Percentiles rank a stretch among this genome's conserved stretches.
Conservation (phyloP, 2,329 filamentous ascomycete genomes). For the Mycosphaerelloides madeirae region DNA sequence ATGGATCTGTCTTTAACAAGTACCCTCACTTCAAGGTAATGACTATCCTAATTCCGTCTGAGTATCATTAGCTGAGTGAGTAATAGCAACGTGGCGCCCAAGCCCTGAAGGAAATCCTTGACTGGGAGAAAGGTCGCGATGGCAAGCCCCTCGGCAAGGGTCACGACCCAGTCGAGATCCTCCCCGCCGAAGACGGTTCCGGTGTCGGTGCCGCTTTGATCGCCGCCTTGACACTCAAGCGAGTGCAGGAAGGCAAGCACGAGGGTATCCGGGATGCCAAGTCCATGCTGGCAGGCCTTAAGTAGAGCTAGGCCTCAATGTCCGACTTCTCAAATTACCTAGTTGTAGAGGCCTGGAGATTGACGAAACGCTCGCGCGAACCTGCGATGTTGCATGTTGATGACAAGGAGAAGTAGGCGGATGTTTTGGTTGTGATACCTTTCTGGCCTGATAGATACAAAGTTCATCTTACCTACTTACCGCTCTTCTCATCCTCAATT, state of each 20-base stretch:
- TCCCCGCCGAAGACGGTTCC: slow-evolving; percentile 89
- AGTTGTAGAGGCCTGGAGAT: too few species aligned
- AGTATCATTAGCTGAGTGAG: not conserved
- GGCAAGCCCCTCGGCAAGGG: slow-evolving; percentile 56
- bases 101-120: slow-evolving; percentile 89
- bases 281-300: slow-evolving; percentile 35
- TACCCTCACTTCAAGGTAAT: slow-evolving; percentile 88
- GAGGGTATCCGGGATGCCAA: slow-evolving; percentile 53
- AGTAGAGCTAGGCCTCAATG: slow-evolving; percentile 9
- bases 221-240: slow-evolving; percentile 65
- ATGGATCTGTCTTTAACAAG: slow-evolving; percentile 98
- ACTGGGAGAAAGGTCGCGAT: slow-evolving; percentile 77
- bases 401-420: too few species aligned
- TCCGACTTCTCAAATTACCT: too few species aligned
- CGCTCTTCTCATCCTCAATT: too few species aligned
- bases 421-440: too few species aligned
- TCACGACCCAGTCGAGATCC: slow-evolving; percentile 71
- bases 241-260: slow-evolving; percentile 54
- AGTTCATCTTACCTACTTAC: too few species aligned
- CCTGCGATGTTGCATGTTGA: too few species aligned
- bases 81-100: slow-evolving; percentile 66
- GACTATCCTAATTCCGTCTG: not conserved
- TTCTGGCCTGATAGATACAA: too few species aligned
- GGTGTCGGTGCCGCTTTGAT: slow-evolving; percentile 97
- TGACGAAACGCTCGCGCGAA: too few species aligned